Evolutionary conservation across 768 basidiomycete genomes (phyloP), one percentile per base, ranked within the genome.

Genomic region (Stropharia rugosoannulata): DNA sequence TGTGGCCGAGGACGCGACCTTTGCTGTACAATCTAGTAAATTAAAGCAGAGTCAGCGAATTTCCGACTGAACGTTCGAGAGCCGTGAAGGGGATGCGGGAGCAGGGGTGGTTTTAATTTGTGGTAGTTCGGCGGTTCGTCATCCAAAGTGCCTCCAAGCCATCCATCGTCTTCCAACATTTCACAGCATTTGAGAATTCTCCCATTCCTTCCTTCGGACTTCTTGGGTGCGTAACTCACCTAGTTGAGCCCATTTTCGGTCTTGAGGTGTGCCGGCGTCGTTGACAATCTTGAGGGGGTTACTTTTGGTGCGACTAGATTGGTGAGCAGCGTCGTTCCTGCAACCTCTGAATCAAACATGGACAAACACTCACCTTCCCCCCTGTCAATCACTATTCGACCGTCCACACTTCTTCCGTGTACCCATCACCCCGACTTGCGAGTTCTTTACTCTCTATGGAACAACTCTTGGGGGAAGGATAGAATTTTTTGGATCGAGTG

Each of bases 1-100:
- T 98, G 91, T 96, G 93, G 62, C 95, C 94, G 67, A 98, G 82
- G 70, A 99, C 87, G 68, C 97, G 94, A 73, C 93, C 97, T 82
- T 97, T 98, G 76, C 75, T 73, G 84, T 97, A 96, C 68, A 97
- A 85, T 84, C 95, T 96, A 70, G 37, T 59, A 32, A 52, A 40
- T 39, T 15, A 29, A 37, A 29, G 19, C 10, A 37, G n/a, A 25
- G 46, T 59, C 48, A 62, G 56, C 51, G 18, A 8, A 32, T 37
- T 49, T 44, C 32, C 53, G 40, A 55, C 25, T 43, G 52, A 50
- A n/a, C 29, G 19, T 40, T 48, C 32, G 35, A 40, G 46, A 35
- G 50, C 36, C 25, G 38, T 19, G 50, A 37, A 22, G 45, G 42
- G 25, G 19, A 27, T 45, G 27, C 36, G 49, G 19, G 38, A 29